Evolutionary conservation across 2,329 filamentous ascomycete genomes (phyloP), one percentile per base, ranked within the genome.

Genomic region (Aschersonia sp.): DNA sequence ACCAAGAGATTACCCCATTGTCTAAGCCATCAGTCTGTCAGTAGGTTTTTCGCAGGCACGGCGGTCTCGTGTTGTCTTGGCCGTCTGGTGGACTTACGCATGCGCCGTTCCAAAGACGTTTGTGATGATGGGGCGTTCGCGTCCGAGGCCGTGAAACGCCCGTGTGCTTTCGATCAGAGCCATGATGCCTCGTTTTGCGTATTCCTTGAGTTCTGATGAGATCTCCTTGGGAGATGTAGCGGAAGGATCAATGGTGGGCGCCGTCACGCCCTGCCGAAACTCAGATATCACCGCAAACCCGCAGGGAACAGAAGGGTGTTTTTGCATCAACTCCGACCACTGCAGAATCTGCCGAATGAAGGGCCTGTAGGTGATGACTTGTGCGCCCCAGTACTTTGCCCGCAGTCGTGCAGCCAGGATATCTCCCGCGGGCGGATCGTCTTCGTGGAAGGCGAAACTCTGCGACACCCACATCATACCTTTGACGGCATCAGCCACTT

Each of bases 1-100:
- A 94, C 87, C 45, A 97, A 72, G 58, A 95, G 78, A 61, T 97
- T 97, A 49, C 92, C 90, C 70, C 94, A 98, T 87, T 98, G 92
- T 5, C 89, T 94, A 44, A 8, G 29, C 31, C 2, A 35, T 30
- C 4, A n/a, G 32, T 12, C 37, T 4, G 9, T 40, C 32, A 35
- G 44, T 12, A 37, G 8, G 3, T 37, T 5, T 12, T 35, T 5
- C 29, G 10, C 44, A 39, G 2, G 11, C 22, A 39, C 32, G 8
- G 22, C 22, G 22, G 22, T 22, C 22, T 22, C 22, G 22, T 22
- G 4, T 22, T 22, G 22, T 22, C 22, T 22, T 22, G 22, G 4
- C 22, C 22, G 22, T 22, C 22, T 22, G 22, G 22, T 22, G 22
- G 22, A 79, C 87, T 78, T 84, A 94, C 86, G 90, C 89, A 72